Base-by-base conservation (phyloP, 768 basidiomycete genomes). In the Agrocybe chaxingu region DNA sequence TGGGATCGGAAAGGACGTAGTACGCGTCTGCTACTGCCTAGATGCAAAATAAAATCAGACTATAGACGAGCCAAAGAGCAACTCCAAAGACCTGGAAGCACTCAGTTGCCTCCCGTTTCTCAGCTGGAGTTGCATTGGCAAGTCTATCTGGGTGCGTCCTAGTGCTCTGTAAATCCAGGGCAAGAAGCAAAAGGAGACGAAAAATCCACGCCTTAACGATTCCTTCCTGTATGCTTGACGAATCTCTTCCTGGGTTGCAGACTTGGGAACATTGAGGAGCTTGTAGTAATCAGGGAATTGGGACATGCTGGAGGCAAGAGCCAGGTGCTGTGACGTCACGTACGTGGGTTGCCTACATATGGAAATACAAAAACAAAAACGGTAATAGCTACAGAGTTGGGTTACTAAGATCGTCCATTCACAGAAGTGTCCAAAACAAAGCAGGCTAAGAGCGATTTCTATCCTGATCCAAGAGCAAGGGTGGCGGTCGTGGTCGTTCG, bases 1-100 rank as follows among this genome's bases (percentile, higher is more conserved):
- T 74, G 3, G 84, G 68, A 66, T 97, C 92, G 2, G 90, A 92
- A 34, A 98, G 80, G 24, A 95, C 89, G 64, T 91, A 97, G 70
- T 96, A 96, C 12, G 93, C 93, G 66, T 97, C 94, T 47, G 94
- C 92, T 55, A 97, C 85, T 7, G 87, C 83, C 87, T 88, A 62
- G 1, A 43, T n/a, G 43, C 29, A 11, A 35, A 31, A 12, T 35
- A 54, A 31, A 54, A 34, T n/a, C 16, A 34, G 47, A 41, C 11
- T 33, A 29, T 31, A 45, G 4, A 40, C 39, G 5, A 8, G n/a
- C 0, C 16, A 29, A 31, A 16, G 43, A 38, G 45, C 29, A 10
- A 39, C 12, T 35, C 31, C n/a, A 43, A 24, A 4, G 56, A 84
- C 90, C 75, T 93, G 92, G 66, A 95, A 96, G 49, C 77, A 76